Evolutionary conservation across 2,329 filamentous ascomycete species (phyloP).

Genomic region (Aspergillus piperis): DNA sequence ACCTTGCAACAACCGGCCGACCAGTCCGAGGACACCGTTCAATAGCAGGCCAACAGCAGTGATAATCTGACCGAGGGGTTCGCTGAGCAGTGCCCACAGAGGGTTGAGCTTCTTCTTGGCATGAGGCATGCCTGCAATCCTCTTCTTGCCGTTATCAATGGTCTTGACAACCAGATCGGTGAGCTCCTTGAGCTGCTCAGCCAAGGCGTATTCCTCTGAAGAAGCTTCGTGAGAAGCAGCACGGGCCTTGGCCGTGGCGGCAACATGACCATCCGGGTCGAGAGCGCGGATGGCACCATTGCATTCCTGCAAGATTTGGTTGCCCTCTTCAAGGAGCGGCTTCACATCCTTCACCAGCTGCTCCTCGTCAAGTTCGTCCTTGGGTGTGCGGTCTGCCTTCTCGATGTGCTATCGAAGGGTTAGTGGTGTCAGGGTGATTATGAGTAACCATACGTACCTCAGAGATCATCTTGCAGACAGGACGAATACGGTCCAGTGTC

Average conservation of each 20-base stretch:
- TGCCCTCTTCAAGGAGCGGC: slow-evolving; percentile 84
- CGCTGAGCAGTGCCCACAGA: slow-evolving; percentile 70
- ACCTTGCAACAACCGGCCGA: slow-evolving; percentile 76
- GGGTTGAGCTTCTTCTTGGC: slow-evolving; percentile 95
- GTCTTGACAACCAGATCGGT: slow-evolving; percentile 77
- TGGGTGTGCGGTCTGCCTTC: slow-evolving; percentile 73
- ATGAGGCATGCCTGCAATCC: slow-evolving; percentile 87
- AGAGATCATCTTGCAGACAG: slow-evolving; percentile 82
- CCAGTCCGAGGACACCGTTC: slow-evolving; percentile 78
- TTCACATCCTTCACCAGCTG: slow-evolving; percentile 82
- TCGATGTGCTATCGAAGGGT: slow-evolving; percentile 65
- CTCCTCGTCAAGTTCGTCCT: slow-evolving; percentile 89
- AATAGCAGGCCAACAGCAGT: slow-evolving; percentile 83
- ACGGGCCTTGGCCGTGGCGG: slow-evolving; percentile 81
- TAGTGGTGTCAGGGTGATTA: slow-evolving; percentile 14
- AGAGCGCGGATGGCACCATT: slow-evolving; percentile 85
- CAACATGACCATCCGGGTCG: slow-evolving; percentile 84
- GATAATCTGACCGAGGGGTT: slow-evolving; percentile 90
- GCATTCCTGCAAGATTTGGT: slow-evolving; percentile 78
- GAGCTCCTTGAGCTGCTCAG: slow-evolving; percentile 80
- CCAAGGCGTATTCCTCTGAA: slow-evolving; percentile 80
- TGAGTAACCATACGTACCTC: slow-evolving; percentile 56
- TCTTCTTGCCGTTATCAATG: slow-evolving; percentile 85
- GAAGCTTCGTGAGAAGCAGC: slow-evolving; percentile 72
- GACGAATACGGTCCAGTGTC: slow-evolving; percentile 79